Base-by-base conservation (phyloP, 768 basidiomycete species). In the Sistotremastrum niveocremeum region DNA sequence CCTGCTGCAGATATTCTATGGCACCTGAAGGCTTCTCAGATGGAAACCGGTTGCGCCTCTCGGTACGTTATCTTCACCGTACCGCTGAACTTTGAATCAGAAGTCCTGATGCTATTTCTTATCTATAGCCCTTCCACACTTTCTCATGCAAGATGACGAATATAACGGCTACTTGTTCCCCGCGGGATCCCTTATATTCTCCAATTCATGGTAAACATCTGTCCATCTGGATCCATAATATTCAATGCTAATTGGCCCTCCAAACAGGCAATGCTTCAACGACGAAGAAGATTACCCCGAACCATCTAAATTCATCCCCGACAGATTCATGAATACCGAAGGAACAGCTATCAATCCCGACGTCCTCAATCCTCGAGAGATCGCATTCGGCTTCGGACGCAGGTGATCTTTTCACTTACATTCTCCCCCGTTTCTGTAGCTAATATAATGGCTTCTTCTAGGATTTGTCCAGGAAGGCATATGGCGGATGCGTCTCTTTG, bases 371-470 rank as follows among this genome's bases (percentile, higher is more conserved):
- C 55, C 51, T 4, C 49, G 29, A 1, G 41, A 40, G 8, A 45
- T 47, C 9, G 52, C 51, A 2, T 60, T 60, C 36, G 59, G 59
- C 4, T 60, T 54, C 42, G 59, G 59, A 4, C 35, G 58, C 28
- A 45, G 58, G 58, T 57, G 11, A 45, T 38, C 37, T 11, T 9
- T 6, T 38, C 10, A 10, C 9, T 42, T 9, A 44, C 29, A 7
- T 36, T 7, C 7, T 34, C 28, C 4, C 6, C 30, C 29, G 20
- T 20, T 8, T 9, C 11, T n/a, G 28, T 34, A 8, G 32, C 36
- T 35, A 5, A 37, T 20, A 44, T 20, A 20, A 20, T 20, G 20
- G 20, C 20, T 20, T 20, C 20, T 20, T 44, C 29, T 29, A 51
- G 49, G 34, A 43, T 49, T 6, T 51, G 49, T 42, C 49, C 49